These are phyloP conservation scores for Actinomucor elegans DNA, from an alignment of 371 early-diverging fungal species.

Conservation along the genomic window DNA sequence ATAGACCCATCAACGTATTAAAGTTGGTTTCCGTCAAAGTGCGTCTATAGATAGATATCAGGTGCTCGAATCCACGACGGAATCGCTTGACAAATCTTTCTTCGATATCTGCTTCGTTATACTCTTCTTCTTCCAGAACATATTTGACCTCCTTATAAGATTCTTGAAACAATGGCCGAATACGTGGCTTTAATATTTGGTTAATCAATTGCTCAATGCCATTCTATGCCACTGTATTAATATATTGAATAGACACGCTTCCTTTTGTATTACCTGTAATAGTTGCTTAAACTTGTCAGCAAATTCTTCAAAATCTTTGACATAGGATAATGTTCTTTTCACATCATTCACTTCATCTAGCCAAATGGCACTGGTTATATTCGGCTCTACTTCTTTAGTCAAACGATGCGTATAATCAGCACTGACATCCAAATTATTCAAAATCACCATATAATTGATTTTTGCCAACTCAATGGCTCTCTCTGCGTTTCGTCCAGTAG, in stretches of 20 bases:
- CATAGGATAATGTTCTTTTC: constrained; percentile 43
- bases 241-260: not conserved
- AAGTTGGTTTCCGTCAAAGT: constrained; percentile 72
- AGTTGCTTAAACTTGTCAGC: constrained; percentile 62
- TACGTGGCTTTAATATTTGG: constrained; percentile 78
- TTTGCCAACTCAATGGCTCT: constrained; percentile 49
- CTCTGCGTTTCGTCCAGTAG: constrained; percentile 33
- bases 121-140: constrained; percentile 88
- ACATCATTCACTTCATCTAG: constrained; percentile 47
- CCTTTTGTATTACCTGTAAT: constrained; percentile 47
- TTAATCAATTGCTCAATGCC: constrained; percentile 79
- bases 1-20: constrained; percentile 56
- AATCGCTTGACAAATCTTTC: constrained; percentile 81
- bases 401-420: constrained; percentile 72
- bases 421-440: constrained; percentile 86
- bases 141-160: constrained; percentile 86
- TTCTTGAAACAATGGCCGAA: constrained; percentile 78
- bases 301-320: constrained; percentile 57
- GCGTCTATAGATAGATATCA: constrained; percentile 46
- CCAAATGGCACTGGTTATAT: constrained; percentile 47
- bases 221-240: constrained; percentile 37
- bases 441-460: constrained; percentile 67
- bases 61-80: constrained; percentile 57
- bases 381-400: constrained; percentile 60
- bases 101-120: constrained; percentile 77